Percentiles rank a stretch among this genome's conserved stretches.
These are phyloP conservation scores for Amphibolis antarctica DNA, from an alignment of 106 monocot genomes.

Conservation along the genomic window DNA sequence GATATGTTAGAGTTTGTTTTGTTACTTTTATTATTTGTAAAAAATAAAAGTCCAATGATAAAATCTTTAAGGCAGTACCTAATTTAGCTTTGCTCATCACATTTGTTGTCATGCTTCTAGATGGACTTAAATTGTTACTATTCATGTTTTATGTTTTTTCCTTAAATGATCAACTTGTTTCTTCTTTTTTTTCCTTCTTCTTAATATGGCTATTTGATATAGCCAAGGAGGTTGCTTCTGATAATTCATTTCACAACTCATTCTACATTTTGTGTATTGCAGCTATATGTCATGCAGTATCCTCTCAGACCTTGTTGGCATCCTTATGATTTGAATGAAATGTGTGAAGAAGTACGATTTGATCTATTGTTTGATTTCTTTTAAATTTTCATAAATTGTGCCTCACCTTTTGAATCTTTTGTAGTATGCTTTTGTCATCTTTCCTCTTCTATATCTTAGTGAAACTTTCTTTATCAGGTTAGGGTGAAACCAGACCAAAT, in stretches of 20 bases:
- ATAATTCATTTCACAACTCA: background rate
- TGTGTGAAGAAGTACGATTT: slow-evolving; percentile 9
- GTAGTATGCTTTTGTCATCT: too few relatives aligned
- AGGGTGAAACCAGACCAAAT: slow-evolving; percentile 15
- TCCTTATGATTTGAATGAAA: slow-evolving; percentile 14
- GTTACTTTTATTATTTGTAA: too few relatives aligned
- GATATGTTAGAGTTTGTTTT: too few relatives aligned
- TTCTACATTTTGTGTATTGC: slow-evolving; percentile 4
- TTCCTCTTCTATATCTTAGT: background rate
- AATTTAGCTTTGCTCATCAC: too few relatives aligned
- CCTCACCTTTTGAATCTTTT: background rate
- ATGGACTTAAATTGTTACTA: too few relatives aligned
- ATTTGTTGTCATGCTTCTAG: too few relatives aligned
- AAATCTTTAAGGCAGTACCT: too few relatives aligned
- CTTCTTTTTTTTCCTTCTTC: too few relatives aligned
- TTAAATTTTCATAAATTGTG: background rate
- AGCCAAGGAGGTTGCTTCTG: background rate
- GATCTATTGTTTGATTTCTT: background rate
- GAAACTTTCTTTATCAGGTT: slow-evolving; percentile 6
- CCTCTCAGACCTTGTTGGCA: slow-evolving; percentile 24
- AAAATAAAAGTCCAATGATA: too few relatives aligned
- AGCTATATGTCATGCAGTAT: slow-evolving; percentile 24
- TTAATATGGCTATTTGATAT: background rate
- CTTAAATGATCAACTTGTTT: too few relatives aligned
- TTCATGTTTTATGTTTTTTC: too few relatives aligned